Conservation (phyloP, 768 basidiomycete genomes). For the Trametes elegans region DNA sequence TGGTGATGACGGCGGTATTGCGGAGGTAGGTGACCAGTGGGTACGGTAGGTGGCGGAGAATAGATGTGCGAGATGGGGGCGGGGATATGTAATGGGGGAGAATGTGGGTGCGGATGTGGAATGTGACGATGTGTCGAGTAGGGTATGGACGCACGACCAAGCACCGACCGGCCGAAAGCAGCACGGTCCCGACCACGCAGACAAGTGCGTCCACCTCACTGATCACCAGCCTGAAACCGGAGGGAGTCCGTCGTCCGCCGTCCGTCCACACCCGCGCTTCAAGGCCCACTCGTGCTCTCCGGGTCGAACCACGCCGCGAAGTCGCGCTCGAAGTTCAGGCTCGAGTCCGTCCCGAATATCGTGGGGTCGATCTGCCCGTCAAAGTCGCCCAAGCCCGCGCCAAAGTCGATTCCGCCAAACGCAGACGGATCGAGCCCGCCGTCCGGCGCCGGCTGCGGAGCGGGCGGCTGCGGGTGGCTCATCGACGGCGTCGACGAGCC, state of each 20-base stretch:
- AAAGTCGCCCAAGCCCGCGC: constrained; percentile 39
- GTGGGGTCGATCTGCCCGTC: constrained; percentile 33
- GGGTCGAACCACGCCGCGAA: constrained; percentile 77
- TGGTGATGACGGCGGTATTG: too few relatives aligned
- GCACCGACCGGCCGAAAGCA: background rate
- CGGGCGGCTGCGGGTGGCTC: constrained; percentile 18
- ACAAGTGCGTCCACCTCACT: background rate
- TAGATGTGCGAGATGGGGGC: background rate
- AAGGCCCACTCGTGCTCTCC: constrained; percentile 29
- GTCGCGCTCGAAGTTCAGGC: constrained; percentile 66
- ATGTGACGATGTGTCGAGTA: constrained; percentile 8
- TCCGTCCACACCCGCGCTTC: background rate
- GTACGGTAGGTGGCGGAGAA: background rate
- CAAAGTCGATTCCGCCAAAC: constrained; percentile 36
- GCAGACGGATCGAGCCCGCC: constrained; percentile 17
- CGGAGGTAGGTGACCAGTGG: too few relatives aligned
- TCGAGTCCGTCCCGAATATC: constrained; percentile 4
- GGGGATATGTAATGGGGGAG: background rate
- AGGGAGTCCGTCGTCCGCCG: background rate
- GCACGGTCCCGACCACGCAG: background rate
- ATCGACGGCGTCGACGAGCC: constrained; percentile 25
- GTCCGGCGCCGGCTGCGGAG: constrained; percentile 22
- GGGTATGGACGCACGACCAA: background rate
- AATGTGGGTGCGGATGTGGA: background rate
- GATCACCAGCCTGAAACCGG: background rate